Evolutionary conservation across 2,329 filamentous ascomycete genomes (phyloP), one percentile per base, ranked within the genome.

Genomic region (Parasarocladium wereldwijsianum): DNA sequence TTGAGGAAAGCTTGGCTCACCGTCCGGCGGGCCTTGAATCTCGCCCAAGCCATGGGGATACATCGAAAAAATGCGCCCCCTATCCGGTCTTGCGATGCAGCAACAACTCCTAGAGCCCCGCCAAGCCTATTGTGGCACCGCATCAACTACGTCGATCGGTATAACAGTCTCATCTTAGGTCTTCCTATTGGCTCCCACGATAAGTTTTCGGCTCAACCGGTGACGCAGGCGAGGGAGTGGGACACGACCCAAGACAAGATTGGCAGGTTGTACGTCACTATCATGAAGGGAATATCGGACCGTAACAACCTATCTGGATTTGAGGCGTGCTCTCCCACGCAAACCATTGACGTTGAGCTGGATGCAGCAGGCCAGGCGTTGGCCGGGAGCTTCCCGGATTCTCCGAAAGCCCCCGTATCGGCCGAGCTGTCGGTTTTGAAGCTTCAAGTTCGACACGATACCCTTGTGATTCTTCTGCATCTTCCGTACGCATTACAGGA

Each of bases 1-100:
- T 47, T 70, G 3, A 58, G 66, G 14, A 62, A 64, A 25, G 52
- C 64, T 3, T 74, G 67, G 66, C 44, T 73, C 14, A 54, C 51
- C 6, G 55, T 54, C 14, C 60, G 67, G 1, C 52, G 64, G 5
- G 62, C 62, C 4, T 44, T 71, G 19, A 57, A 53, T 26, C 49
- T 70, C 20, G 64, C 57, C 0, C 64, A 68, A 40, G 54, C 65
- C 17, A 59, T 70, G 48, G 60, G 64, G 4, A 47, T 64, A 10
- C 54, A 62, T 34, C 47, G 49, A n/a, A 47, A 46, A 29, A 39
- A 43, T 32, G 36, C 46, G 21, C 41, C 43, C 20, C 40, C 59
- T 3, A 49, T 54, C 28, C 58, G 55, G 2, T 56, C 55, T 2
- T 16, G 40, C 20, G 53, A 61, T 19, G 47, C 52, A 1, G 40